These are phyloP conservation scores for Dactylorhiza incarnata DNA, from an alignment of 106 monocot genomes.

Conservation along the genomic window DNA sequence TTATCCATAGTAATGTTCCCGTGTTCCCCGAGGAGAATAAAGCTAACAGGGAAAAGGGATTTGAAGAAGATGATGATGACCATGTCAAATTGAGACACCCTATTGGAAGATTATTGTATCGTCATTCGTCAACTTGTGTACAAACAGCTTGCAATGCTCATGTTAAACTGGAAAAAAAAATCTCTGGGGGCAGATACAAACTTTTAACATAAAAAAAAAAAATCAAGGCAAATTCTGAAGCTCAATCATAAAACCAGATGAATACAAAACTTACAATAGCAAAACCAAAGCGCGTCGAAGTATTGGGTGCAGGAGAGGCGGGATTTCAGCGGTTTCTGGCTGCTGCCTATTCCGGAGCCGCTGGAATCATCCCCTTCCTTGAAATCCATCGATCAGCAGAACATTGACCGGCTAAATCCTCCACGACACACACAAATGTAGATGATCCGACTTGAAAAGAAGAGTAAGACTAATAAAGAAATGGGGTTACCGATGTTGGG, in stretches of 20 bases:
- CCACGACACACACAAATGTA: background rate
- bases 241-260: background rate
- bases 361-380: constrained; percentile 1
- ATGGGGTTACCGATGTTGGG: too few relatives aligned
- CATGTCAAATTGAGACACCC: too few relatives aligned
- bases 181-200: background rate
- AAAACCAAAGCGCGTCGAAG: constrained; percentile 30
- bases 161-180: background rate
- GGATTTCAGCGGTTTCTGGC: background rate
- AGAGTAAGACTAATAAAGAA: too few relatives aligned
- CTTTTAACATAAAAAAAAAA: background rate
- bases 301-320: constrained; percentile 21
- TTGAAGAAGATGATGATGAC: too few relatives aligned
- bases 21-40: too few relatives aligned
- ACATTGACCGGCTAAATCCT: background rate
- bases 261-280: constrained; percentile 17
- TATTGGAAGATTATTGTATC: too few relatives aligned
- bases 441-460: too few relatives aligned
- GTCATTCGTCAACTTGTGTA: background rate
- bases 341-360: background rate
- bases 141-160: background rate
- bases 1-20: too few relatives aligned
- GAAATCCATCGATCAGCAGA: background rate
- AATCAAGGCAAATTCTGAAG: background rate
- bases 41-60: too few relatives aligned